phyloP scores from a whole-genome alignment of 345 rosid genomes.

The Eucalyptus sp. region DNA sequence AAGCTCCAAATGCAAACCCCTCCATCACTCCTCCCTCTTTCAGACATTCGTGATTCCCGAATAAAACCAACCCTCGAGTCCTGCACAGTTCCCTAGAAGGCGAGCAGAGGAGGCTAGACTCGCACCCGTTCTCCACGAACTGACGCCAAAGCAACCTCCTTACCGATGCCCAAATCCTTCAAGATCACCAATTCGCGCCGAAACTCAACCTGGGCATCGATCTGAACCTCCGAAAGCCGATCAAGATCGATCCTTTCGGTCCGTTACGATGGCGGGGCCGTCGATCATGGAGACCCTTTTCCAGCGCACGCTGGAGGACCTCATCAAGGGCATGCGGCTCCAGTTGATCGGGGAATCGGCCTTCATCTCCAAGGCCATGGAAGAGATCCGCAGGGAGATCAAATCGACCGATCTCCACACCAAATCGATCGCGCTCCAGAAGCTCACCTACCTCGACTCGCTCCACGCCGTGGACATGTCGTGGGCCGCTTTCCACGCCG shows the following conservation, averaged over 20 bases:
- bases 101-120: background rate
- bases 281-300: constrained; percentile 84
- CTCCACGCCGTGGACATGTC: constrained; percentile 73
- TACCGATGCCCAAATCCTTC: background rate
- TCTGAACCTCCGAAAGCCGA: background rate
- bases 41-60: background rate
- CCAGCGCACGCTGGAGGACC: constrained; percentile 81
- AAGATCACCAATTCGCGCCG: background rate
- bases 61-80: background rate
- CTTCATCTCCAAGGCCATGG: constrained; percentile 59
- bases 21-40: background rate
- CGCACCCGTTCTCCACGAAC: background rate
- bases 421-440: constrained; percentile 80
- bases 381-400: constrained; percentile 86
- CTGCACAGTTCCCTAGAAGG: background rate
- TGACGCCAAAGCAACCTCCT: background rate
- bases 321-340: constrained; percentile 73
- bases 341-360: constrained; percentile 41
- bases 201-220: background rate
- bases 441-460: constrained; percentile 72
- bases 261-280: constrained; percentile 33
- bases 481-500: constrained; percentile 81
- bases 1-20: background rate
- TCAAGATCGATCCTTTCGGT: background rate
- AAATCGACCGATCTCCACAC: constrained; percentile 70